phyloP scores from a whole-genome alignment of 2,329 filamentous ascomycete species.

The Cladosporium sp. region DNA sequence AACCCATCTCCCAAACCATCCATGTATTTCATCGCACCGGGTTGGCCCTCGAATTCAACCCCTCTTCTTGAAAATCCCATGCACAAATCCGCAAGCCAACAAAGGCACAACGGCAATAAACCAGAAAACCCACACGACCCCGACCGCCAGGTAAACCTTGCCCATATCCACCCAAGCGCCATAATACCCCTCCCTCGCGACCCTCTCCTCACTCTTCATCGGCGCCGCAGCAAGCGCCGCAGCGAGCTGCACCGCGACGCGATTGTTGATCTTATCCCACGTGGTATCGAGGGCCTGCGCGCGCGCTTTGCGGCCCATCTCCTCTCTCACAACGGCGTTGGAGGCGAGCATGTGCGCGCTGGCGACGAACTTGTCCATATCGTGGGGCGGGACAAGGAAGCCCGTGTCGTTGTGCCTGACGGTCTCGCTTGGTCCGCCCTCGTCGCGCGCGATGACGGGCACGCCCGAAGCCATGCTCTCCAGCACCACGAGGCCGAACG shows the following conservation, averaged over 20 bases:
- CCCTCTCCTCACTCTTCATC: conserved; percentile 11
- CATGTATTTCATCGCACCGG: no score
- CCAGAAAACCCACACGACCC: conserved; percentile 35
- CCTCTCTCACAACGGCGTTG: conserved; percentile 41
- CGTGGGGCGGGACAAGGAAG: conserved; percentile 57
- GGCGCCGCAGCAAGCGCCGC: conserved; percentile 35
- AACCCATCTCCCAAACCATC: no score
- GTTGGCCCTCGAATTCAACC: no score
- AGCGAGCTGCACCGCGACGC: conserved; percentile 61
- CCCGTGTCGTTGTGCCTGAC: conserved; percentile 57
- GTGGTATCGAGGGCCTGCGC: conserved; percentile 59
- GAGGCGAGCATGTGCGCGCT: conserved; percentile 49
- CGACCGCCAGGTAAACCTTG: conserved; percentile 29
- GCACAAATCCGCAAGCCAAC: conserved; percentile 28
- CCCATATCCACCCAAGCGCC: conserved; percentile 24
- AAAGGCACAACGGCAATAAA: conserved; percentile 33
- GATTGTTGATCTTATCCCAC: conserved; percentile 69
- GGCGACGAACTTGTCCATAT: conserved; percentile 55
- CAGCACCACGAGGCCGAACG: conserved; percentile 66
- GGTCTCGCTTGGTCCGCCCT: conserved; percentile 66
- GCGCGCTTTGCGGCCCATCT: conserved; percentile 49
- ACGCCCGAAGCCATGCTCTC: conserved; percentile 69
- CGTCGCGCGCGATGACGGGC: conserved; percentile 64
- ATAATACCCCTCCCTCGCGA: conserved; percentile 22
- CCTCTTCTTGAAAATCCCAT: conserved; percentile 67